Conservation (phyloP, 2,329 filamentous ascomycete genomes). For the Trichoderma hamatum region DNA sequence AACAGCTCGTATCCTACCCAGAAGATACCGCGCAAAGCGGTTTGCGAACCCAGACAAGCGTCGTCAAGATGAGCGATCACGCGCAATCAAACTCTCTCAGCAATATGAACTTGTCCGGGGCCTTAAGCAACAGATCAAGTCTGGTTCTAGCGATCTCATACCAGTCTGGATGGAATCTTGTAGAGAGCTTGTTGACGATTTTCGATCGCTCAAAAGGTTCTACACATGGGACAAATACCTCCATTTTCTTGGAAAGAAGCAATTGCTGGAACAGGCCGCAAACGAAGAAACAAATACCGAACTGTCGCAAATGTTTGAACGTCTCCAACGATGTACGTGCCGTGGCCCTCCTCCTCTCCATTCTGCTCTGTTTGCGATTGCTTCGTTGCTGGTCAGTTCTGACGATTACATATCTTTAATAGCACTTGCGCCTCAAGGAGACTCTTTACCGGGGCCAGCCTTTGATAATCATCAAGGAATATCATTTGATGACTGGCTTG, state of each 20-base stretch:
- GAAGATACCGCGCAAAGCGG: slow-evolving; percentile 51
- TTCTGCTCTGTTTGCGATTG: not conserved
- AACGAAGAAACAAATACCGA: slow-evolving; percentile 44
- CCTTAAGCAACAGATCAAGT: slow-evolving; percentile 47
- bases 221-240: slow-evolving; percentile 70
- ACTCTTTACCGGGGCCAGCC: slow-evolving; percentile 30
- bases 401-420: not conserved
- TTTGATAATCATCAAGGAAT: slow-evolving; percentile 70
- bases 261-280: slow-evolving; percentile 31
- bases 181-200: slow-evolving; percentile 63
- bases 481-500: slow-evolving; percentile 81
- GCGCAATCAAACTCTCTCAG: slow-evolving; percentile 43
- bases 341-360: not conserved
- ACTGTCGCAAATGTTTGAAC: slow-evolving; percentile 58
- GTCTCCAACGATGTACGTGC: slow-evolving; percentile 56
- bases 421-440: slow-evolving; percentile 42
- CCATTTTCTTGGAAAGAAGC: slow-evolving; percentile 53
- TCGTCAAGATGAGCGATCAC: slow-evolving; percentile 49
- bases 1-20: slow-evolving; percentile 37
- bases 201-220: slow-evolving; percentile 64
- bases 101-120: slow-evolving; percentile 51
- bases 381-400: not conserved
- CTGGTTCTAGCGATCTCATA: slow-evolving; percentile 49
- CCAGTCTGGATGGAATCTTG: slow-evolving; percentile 61
- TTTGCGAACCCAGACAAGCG: slow-evolving; percentile 50